Percentiles rank a stretch among this genome's conserved stretches.
These are phyloP conservation scores for Cryptosporidium meleagridis DNA, from an alignment of 169 alveolate genomes.

Conservation along the genomic window DNA sequence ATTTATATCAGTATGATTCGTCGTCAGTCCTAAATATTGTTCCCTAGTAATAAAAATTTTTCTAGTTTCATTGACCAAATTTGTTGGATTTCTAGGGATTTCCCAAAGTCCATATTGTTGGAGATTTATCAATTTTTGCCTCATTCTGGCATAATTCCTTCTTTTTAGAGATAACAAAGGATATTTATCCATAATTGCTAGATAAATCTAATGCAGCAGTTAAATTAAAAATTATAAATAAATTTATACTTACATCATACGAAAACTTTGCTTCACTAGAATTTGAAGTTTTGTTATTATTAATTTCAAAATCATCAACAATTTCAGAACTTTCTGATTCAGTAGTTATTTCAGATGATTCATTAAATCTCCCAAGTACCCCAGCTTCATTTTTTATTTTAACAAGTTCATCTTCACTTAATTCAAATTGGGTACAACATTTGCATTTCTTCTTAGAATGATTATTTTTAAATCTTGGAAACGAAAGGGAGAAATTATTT, in stretches of 20 bases:
- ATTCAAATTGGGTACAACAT: neutral
- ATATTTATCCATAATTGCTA: slow-evolving; percentile 4
- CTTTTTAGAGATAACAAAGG: slow-evolving; percentile 1
- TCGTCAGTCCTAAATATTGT: slow-evolving; percentile 30
- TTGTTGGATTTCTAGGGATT: slow-evolving; percentile 21
- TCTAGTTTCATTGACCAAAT: neutral
- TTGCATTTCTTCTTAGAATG: neutral
- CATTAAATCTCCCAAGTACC: neutral
- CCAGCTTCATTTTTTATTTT: neutral
- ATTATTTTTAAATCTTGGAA: neutral
- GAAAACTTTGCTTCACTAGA: neutral
- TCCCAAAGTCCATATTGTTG: neutral
- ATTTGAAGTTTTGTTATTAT: neutral
- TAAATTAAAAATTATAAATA: neutral
- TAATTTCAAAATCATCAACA: neutral
- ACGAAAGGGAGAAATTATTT: neutral
- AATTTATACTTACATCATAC: slow-evolving; percentile 1
- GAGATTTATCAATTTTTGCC: neutral
- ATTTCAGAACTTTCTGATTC: neutral
- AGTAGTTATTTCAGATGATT: neutral
- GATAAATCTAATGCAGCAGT: neutral
- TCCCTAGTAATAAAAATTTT: slow-evolving; percentile 25
- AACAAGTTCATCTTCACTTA: neutral
- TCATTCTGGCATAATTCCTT: neutral
- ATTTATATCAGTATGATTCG: neutral